phyloP scores from a whole-genome alignment of 805 yeast species.

The Wickerhamiella musiphila region DNA sequence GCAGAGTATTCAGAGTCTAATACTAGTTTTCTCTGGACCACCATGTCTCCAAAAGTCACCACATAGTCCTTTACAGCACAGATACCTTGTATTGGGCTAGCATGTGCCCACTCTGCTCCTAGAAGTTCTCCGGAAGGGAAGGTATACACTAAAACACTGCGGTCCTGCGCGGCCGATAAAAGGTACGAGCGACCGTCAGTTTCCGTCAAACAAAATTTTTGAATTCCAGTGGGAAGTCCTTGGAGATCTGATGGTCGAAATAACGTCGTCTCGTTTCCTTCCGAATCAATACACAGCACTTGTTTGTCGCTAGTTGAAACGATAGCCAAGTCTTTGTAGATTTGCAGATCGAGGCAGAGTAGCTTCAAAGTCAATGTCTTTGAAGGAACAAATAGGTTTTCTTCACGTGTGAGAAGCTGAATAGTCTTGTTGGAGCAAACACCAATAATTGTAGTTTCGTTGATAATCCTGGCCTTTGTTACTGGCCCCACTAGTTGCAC shows the following conservation, averaged over 20 bases:
- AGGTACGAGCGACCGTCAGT: slow-evolving; percentile 6
- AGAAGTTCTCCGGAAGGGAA: slow-evolving; percentile 30
- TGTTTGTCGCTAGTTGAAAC: slow-evolving; percentile 13
- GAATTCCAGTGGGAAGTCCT: slow-evolving; percentile 7
- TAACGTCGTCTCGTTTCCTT: slow-evolving; percentile 3
- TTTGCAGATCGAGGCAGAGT: slow-evolving; percentile 30
- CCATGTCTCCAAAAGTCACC: slow-evolving; percentile 9
- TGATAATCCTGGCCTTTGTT: slow-evolving; percentile 32
- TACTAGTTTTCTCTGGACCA: slow-evolving; percentile 5
- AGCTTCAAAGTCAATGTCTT: slow-evolving; percentile 34
- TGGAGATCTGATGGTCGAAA: slow-evolving; percentile 10
- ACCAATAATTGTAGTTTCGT: slow-evolving; percentile 13
- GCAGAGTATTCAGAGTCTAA: not conserved
- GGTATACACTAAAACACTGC: slow-evolving; percentile 35
- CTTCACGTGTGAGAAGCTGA: slow-evolving; percentile 29
- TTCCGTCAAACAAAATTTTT: slow-evolving; percentile 5
- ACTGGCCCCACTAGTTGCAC: slow-evolving; percentile 31
- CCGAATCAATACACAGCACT: slow-evolving; percentile 6
- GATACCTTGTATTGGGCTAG: slow-evolving; percentile 33
- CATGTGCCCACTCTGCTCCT: slow-evolving; percentile 42
- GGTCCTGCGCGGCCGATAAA: slow-evolving; percentile 31
- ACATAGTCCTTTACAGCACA: slow-evolving; percentile 9
- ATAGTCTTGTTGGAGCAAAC: slow-evolving; percentile 36
- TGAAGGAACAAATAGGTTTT: slow-evolving; percentile 21
- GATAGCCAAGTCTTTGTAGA: not conserved